Conservation (phyloP, 495 filamentous ascomycete genomes). For the Xylaria nigripes region DNA sequence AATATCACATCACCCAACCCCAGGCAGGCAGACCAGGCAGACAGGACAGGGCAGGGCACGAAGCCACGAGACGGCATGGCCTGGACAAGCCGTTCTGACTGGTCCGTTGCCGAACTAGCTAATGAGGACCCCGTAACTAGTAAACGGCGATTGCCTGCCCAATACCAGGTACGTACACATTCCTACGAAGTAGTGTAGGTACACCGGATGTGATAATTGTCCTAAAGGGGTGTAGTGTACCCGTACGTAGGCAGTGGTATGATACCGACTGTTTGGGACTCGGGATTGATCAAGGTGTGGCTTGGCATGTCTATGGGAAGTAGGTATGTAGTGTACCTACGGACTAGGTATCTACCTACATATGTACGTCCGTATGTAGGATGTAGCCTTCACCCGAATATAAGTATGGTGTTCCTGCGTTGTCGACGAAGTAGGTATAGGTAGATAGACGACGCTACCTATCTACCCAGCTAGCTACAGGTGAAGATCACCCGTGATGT, state of each 20-base stretch:
- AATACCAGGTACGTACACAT: neutral
- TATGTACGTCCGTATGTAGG: too few relatives aligned
- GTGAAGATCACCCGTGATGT: too few relatives aligned
- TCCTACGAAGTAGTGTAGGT: too few relatives aligned
- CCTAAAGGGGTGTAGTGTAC: too few relatives aligned
- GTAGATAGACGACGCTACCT: neutral
- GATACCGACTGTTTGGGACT: conserved; percentile 13
- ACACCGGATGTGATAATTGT: too few relatives aligned
- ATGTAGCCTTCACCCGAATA: too few relatives aligned
- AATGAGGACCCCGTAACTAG: neutral
- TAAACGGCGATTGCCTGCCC: neutral
- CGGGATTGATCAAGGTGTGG: conserved; percentile 10
- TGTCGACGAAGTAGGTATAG: neutral
- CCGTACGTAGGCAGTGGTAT: neutral
- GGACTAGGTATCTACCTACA: too few relatives aligned
- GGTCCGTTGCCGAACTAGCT: conserved; percentile 8
- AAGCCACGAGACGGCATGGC: neutral
- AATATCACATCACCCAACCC: conserved; percentile 8
- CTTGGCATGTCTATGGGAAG: neutral
- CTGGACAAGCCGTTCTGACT: conserved; percentile 1
- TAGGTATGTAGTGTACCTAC: neutral
- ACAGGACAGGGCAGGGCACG: neutral
- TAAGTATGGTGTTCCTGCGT: neutral
- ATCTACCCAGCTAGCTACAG: too few relatives aligned
- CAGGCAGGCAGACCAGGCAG: too few relatives aligned